Evolutionary conservation across 768 basidiomycete species (phyloP).

Genomic region (Mycena vulgaris): DNA sequence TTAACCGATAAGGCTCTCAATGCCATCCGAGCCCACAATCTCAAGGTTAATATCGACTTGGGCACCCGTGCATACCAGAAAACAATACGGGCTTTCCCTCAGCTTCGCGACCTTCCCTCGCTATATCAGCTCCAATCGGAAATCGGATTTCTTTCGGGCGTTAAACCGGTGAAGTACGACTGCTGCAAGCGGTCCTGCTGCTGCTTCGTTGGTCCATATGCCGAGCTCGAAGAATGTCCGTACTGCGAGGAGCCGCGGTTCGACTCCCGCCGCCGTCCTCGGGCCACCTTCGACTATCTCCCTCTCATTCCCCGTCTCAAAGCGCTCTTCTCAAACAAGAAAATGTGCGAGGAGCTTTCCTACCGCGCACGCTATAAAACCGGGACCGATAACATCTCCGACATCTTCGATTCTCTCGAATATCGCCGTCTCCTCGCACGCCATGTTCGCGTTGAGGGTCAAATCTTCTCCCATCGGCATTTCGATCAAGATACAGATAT

Average conservation of each 20-base stretch:
- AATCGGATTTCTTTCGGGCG: slow-evolving; percentile 44
- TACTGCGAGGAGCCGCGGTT: slow-evolving; percentile 52
- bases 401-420: slow-evolving; percentile 52
- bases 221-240: slow-evolving; percentile 49
- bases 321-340: slow-evolving; percentile 40
- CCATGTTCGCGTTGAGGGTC: slow-evolving; percentile 45
- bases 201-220: slow-evolving; percentile 52
- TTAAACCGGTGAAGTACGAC: slow-evolving; percentile 46
- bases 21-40: slow-evolving; percentile 10
- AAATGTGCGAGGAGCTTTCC: slow-evolving; percentile 42
- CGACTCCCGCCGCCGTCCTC: slow-evolving; percentile 39
- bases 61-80: slow-evolving; percentile 14
- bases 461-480: slow-evolving; percentile 41
- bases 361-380: slow-evolving; percentile 43
- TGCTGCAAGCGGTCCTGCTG: slow-evolving; percentile 62
- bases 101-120: slow-evolving; percentile 47
- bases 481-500: slow-evolving; percentile 56
- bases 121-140: slow-evolving; percentile 21
- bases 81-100: slow-evolving; percentile 4
- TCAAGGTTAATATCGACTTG: slow-evolving; percentile 21
- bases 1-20: slow-evolving; percentile 7
- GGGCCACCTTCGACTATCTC: slow-evolving; percentile 53
- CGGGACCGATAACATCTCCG: slow-evolving; percentile 35
- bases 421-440: slow-evolving; percentile 45
- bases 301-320: slow-evolving; percentile 56